These are phyloP conservation scores for Lactarius pseudohatsudake DNA, from an alignment of 768 basidiomycete genomes.

Conservation along the genomic window DNA sequence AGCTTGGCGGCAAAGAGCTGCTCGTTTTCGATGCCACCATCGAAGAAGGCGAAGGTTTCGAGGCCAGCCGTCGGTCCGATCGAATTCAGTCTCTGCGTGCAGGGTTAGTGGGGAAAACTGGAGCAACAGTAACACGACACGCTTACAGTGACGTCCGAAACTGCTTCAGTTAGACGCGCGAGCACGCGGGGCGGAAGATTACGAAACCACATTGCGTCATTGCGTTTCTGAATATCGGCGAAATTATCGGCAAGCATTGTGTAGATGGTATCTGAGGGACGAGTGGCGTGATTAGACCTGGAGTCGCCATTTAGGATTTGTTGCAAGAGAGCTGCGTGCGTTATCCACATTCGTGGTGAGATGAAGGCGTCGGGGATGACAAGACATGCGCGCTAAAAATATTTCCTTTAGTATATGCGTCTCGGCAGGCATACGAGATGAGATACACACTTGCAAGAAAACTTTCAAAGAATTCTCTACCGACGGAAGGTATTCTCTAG, in stretches of 20 bases:
- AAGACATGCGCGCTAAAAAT: conserved; percentile 61
- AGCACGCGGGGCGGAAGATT: conserved; percentile 62
- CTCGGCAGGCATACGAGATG: not conserved
- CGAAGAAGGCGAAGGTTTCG: conserved; percentile 56
- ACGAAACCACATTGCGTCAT: conserved; percentile 77
- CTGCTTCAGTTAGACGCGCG: conserved; percentile 60
- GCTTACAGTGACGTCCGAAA: conserved; percentile 50
- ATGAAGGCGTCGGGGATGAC: conserved; percentile 72
- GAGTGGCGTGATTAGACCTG: conserved; percentile 32
- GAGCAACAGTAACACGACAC: not conserved
- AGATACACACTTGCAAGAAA: conserved; percentile 56
- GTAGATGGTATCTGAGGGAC: conserved; percentile 36
- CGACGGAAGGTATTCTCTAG: conserved; percentile 54
- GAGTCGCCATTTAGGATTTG: conserved; percentile 49
- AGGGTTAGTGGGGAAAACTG: not conserved
- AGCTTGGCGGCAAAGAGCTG: conserved; percentile 62
- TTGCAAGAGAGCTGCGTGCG: conserved; percentile 48
- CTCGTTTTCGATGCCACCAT: conserved; percentile 37
- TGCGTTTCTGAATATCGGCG: conserved; percentile 69
- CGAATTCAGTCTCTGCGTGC: conserved; percentile 66
- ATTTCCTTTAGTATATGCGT: not conserved
- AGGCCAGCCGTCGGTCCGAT: conserved; percentile 68
- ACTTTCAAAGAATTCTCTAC: conserved; percentile 54
- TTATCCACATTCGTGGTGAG: conserved; percentile 66
- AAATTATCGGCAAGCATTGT: conserved; percentile 57